Conservation (phyloP, 768 basidiomycete species). For the Pulveroboletus frians region DNA sequence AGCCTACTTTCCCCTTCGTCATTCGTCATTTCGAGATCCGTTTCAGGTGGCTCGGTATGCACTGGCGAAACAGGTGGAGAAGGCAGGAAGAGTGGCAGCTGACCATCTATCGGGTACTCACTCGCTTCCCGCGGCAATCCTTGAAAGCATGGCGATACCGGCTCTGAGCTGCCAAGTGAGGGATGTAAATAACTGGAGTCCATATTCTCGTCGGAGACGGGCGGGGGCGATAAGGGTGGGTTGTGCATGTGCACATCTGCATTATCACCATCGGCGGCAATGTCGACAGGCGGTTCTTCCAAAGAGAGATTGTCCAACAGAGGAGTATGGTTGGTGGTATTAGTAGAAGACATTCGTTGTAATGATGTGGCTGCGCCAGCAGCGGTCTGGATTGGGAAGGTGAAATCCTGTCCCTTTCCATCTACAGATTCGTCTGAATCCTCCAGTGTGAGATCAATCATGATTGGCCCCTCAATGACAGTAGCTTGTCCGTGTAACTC, state of each 20-base stretch:
- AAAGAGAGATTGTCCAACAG: conserved; percentile 20
- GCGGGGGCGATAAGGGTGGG: conserved; percentile 10
- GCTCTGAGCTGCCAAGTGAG: background rate
- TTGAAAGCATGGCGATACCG: conserved; percentile 4
- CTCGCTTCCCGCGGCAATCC: conserved; percentile 11
- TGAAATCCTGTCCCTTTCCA: conserved; percentile 7
- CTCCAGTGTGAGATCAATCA: conserved; percentile 25
- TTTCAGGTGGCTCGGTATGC: conserved; percentile 17
- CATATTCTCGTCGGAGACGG: conserved; percentile 8
- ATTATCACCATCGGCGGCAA: conserved; percentile 1
- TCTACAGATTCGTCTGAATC: conserved; percentile 20
- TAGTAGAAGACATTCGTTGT: conserved; percentile 6
- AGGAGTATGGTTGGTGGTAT: conserved; percentile 16
- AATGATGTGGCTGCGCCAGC: conserved; percentile 1
- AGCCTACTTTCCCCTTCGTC: conserved; percentile 1
- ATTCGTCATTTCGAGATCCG: conserved; percentile 15
- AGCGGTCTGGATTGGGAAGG: conserved; percentile 7
- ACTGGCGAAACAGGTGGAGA: conserved; percentile 37
- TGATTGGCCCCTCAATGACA: conserved; percentile 15
- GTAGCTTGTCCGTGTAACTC: background rate
- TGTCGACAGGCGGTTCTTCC: conserved; percentile 10
- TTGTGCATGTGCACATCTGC: conserved; percentile 22
- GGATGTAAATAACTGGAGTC: conserved; percentile 8
- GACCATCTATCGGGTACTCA: conserved; percentile 12
- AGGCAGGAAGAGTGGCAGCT: conserved; percentile 45